Conservation (phyloP, 805 yeast genomes). For the Schizosaccharomyces osmophilus region DNA sequence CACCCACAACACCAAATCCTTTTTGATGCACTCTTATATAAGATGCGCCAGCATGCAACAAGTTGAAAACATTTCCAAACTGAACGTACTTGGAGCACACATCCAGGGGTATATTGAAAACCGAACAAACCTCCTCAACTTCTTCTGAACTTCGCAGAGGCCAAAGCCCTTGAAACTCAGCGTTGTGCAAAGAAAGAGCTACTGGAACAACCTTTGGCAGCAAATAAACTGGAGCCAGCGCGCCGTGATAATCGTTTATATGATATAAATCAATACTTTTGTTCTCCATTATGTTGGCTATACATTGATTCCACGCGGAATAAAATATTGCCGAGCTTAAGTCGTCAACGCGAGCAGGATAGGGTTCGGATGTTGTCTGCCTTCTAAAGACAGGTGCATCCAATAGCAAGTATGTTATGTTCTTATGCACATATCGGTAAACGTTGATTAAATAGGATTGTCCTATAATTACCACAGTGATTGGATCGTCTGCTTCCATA, state of each 20-base stretch:
- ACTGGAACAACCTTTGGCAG: background rate
- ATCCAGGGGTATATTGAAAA: background rate
- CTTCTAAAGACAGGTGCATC: slow-evolving; percentile 3
- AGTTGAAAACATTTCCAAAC: slow-evolving; percentile 1
- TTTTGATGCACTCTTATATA: slow-evolving; percentile 1
- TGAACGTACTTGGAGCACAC: slow-evolving; percentile 1
- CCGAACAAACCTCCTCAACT: slow-evolving; percentile 1
- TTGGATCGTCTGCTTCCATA: background rate
- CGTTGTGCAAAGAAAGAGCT: slow-evolving; percentile 1
- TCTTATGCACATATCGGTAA: background rate
- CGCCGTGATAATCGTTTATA: slow-evolving; percentile 1
- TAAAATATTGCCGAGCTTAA: slow-evolving; percentile 2
- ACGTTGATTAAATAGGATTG: slow-evolving; percentile 1
- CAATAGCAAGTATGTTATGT: slow-evolving; percentile 1
- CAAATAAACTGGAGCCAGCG: background rate
- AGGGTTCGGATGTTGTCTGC: background rate
- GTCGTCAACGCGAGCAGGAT: slow-evolving; percentile 2
- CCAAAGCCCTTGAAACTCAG: slow-evolving; percentile 2
- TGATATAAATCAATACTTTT: background rate
- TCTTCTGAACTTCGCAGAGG: background rate
- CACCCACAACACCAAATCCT: slow-evolving; percentile 2
- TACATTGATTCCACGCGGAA: slow-evolving; percentile 3
- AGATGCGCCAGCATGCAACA: background rate
- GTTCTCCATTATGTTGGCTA: background rate
- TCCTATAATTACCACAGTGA: background rate